phyloP scores from a whole-genome alignment of 306 rosid genomes.

The Prunus padus region DNA sequence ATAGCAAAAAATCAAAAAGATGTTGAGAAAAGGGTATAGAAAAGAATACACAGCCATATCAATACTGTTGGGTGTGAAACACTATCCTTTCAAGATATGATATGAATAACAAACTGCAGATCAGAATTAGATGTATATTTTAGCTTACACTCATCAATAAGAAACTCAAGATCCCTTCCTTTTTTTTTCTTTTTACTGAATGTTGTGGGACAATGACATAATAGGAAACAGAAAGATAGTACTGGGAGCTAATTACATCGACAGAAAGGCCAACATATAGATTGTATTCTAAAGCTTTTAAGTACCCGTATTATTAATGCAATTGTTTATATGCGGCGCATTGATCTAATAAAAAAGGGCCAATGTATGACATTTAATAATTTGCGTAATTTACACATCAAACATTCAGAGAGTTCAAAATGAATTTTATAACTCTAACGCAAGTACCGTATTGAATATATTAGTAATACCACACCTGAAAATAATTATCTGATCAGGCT shows the following conservation, averaged over 20 bases:
- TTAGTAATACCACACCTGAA: slow-evolving; percentile 53
- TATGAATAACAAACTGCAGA: too few species aligned
- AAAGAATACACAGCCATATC: not conserved
- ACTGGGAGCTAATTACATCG: not conserved
- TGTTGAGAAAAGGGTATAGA: not conserved
- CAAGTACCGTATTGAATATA: not conserved
- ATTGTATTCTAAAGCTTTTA: not conserved
- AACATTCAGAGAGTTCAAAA: not conserved
- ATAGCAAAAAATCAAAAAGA: not conserved
- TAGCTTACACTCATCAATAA: too few species aligned
- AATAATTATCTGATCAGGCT: slow-evolving; percentile 77
- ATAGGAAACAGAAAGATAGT: too few species aligned
- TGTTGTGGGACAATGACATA: too few species aligned
- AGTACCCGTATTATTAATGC: not conserved
- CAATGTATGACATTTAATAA: not conserved
- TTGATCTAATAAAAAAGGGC: not conserved
- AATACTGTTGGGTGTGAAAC: too few species aligned
- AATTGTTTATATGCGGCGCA: not conserved
- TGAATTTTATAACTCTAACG: not conserved
- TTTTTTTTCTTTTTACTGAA: too few species aligned
- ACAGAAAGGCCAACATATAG: not conserved
- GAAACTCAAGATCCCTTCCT: too few species aligned
- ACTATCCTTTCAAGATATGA: too few species aligned
- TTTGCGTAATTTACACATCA: not conserved
- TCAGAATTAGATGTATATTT: too few species aligned